Evolutionary conservation across 2,329 filamentous ascomycete species (phyloP).

Genomic region (Verruconis gallopava): DNA sequence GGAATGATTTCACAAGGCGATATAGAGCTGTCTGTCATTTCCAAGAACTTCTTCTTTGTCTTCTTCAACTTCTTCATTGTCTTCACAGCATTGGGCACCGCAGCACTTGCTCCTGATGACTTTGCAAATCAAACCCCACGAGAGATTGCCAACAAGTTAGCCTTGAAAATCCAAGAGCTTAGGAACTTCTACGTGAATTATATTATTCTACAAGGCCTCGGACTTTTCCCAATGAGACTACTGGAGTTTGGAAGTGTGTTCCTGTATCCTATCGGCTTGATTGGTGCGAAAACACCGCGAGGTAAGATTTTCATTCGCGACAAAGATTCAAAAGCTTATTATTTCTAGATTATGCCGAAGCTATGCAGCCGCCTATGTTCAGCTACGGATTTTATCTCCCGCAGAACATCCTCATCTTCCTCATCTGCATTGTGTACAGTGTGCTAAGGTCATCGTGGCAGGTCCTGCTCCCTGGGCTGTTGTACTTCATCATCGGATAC

Average conservation of each 20-base stretch:
- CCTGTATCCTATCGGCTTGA: slow-evolving; percentile 66
- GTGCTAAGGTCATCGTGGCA: slow-evolving; percentile 68
- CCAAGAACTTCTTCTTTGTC: slow-evolving; percentile 98
- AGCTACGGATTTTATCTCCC: slow-evolving; percentile 95
- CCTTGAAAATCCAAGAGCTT: slow-evolving; percentile 59
- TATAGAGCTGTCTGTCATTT: slow-evolving; percentile 85
- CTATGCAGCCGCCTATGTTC: slow-evolving; percentile 73
- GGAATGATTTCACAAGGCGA: slow-evolving; percentile 93
- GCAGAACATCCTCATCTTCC: slow-evolving; percentile 82
- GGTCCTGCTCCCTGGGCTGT: slow-evolving; percentile 67
- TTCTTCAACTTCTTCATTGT: slow-evolving; percentile 99
- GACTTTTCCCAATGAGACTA: slow-evolving; percentile 82
- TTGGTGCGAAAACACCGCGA: slow-evolving; percentile 74
- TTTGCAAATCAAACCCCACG: slow-evolving; percentile 8
- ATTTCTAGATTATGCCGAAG: slow-evolving; percentile 57
- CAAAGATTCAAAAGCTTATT: background rate
- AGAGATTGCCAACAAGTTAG: slow-evolving; percentile 60
- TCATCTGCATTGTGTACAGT: slow-evolving; percentile 91
- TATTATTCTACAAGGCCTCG: slow-evolving; percentile 86
- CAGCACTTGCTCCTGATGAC: slow-evolving; percentile 41
- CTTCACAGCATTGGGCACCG: slow-evolving; percentile 78
- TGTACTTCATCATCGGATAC: slow-evolving; percentile 73
- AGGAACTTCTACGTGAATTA: slow-evolving; percentile 85
- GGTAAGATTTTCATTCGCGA: no score
- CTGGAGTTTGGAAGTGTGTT: slow-evolving; percentile 78